Evolutionary conservation across 2,329 filamentous ascomycete genomes (phyloP).

Genomic region (Pyrenophora teres): DNA sequence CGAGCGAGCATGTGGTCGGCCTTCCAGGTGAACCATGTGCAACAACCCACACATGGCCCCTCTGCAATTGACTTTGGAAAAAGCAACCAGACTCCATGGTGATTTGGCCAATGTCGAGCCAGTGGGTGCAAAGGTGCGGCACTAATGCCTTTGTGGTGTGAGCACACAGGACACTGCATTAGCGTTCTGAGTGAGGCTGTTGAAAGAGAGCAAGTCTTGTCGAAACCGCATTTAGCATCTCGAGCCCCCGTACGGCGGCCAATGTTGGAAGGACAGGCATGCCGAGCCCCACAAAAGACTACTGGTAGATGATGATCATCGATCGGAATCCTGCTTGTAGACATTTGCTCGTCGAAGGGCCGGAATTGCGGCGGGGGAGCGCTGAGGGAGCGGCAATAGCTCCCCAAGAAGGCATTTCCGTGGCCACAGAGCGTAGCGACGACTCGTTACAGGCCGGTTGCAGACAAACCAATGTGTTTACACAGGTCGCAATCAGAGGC

Average conservation of each 20-base stretch:
- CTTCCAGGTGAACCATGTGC: conserved; percentile 8
- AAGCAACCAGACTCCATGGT: conserved; percentile 10
- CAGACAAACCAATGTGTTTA: conserved; percentile 28
- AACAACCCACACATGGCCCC: conserved; percentile 1
- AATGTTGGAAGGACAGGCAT: conserved; percentile 4
- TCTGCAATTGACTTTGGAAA: conserved; percentile 10
- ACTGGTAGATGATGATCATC: background rate
- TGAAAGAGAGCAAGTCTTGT: conserved; percentile 4
- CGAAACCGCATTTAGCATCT: conserved; percentile 4
- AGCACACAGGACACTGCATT: conserved; percentile 21
- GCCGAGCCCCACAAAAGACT: conserved; percentile 3
- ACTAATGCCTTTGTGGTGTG: conserved; percentile 15
- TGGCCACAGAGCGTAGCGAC: background rate
- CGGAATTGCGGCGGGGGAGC: too few species aligned
- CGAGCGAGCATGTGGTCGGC: conserved; percentile 4
- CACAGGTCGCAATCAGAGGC: conserved; percentile 38
- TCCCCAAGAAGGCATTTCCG: background rate
- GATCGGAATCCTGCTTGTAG: background rate
- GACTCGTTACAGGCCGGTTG: conserved; percentile 14
- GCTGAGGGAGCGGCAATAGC: background rate
- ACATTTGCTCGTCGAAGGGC: too few species aligned
- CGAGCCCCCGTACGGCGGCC: conserved; percentile 7
- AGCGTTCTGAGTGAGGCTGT: conserved; percentile 22
- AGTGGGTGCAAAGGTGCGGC: conserved; percentile 6
- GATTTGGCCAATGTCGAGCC: conserved; percentile 8